Percentiles rank a stretch among this genome's conserved stretches.
Conservation (phyloP, 202 grass and related monocot genomes). For the Musa balbisiana region DNA sequence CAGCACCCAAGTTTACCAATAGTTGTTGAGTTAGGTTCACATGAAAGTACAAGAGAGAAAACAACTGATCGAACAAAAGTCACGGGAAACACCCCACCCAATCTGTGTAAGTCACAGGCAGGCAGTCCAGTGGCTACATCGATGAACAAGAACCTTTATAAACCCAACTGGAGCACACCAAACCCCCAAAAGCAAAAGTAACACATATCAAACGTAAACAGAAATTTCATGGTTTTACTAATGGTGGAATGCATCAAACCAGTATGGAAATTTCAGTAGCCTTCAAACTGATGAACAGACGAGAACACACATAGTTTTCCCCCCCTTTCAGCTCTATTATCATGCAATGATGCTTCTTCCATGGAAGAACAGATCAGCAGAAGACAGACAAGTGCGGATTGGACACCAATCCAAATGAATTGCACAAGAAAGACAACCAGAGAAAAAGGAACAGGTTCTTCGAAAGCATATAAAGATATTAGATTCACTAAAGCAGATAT, state of each 20-base stretch:
- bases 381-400: too few species aligned
- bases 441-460: neutral
- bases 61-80: constrained; percentile 36
- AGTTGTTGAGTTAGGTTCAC: constrained; percentile 62
- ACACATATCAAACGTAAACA: neutral
- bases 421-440: neutral
- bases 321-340: too few species aligned
- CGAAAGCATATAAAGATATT: neutral
- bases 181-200: neutral
- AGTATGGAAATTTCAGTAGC: neutral
- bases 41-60: constrained; percentile 52
- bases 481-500: neutral
- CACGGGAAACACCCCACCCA: constrained; percentile 39
- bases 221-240: neutral
- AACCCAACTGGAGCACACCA: constrained; percentile 2
- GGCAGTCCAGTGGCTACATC: constrained; percentile 32
- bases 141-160: constrained; percentile 41
- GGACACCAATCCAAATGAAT: neutral
- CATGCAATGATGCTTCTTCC: too few species aligned
- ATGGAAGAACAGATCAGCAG: too few species aligned
- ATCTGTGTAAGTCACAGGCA: constrained; percentile 34
- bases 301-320: neutral
- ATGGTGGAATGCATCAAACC: neutral
- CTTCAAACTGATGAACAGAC: neutral
- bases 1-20: constrained; percentile 5